Conservation (phyloP, 2,329 filamentous ascomycete species). For the Diaporthe amygdali region DNA sequence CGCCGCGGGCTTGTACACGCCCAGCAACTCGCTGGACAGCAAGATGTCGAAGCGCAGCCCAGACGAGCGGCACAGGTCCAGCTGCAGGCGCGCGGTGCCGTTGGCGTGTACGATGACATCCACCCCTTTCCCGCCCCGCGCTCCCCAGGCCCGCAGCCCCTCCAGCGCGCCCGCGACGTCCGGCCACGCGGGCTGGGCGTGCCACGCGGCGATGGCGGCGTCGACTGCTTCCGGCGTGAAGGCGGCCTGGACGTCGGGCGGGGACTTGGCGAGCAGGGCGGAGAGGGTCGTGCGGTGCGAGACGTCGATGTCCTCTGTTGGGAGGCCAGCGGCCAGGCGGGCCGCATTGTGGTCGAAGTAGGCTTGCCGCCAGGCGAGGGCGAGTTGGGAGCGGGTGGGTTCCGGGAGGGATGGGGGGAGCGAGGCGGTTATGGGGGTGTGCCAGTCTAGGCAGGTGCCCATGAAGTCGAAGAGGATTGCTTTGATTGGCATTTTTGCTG, state of each 20-base stretch:
- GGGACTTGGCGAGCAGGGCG: slow-evolving; percentile 34
- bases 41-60: slow-evolving; percentile 55
- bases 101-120: slow-evolving; percentile 59
- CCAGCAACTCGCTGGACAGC: slow-evolving; percentile 57
- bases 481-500: slow-evolving; percentile 35
- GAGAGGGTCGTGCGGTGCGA: slow-evolving; percentile 51
- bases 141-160: slow-evolving; percentile 35
- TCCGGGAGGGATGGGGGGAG: slow-evolving; percentile 40
- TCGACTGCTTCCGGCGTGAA: slow-evolving; percentile 29
- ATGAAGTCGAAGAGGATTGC: slow-evolving; percentile 63
- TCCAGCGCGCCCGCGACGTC: slow-evolving; percentile 51
- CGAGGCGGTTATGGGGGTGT: slow-evolving; percentile 42
- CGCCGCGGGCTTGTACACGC: slow-evolving; percentile 52
- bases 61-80: slow-evolving; percentile 54
- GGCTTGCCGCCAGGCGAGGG: slow-evolving; percentile 53
- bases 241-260: slow-evolving; percentile 27
- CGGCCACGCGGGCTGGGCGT: slow-evolving; percentile 55
- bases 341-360: slow-evolving; percentile 53
- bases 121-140: slow-evolving; percentile 29
- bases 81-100: slow-evolving; percentile 58
- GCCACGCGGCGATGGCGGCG: slow-evolving; percentile 47
- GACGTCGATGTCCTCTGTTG: slow-evolving; percentile 55
- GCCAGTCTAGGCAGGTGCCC: slow-evolving; percentile 64
- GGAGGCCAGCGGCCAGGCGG: slow-evolving; percentile 39
- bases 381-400: slow-evolving; percentile 43